Percentiles rank a stretch among this genome's conserved stretches.
These are phyloP conservation scores for Exophiala phaeomuriformis DNA, from an alignment of 2,329 filamentous ascomycete species.

Conservation along the genomic window DNA sequence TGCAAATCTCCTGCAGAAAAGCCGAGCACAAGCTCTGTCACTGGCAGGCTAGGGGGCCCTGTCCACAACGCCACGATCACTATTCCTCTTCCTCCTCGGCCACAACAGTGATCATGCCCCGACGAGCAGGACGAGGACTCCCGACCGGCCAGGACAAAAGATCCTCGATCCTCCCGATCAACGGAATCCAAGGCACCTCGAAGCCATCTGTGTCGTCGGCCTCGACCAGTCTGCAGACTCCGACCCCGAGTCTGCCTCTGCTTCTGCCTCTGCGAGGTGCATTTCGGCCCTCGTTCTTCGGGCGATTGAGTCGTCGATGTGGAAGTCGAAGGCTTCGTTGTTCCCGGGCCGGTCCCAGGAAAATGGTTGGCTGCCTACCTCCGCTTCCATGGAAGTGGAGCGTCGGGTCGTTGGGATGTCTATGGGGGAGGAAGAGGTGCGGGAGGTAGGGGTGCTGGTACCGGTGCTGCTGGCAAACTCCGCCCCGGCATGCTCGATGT, in stretches of 20 bases:
- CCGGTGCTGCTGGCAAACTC: neutral
- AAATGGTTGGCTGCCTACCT: neutral
- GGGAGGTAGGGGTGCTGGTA: neutral
- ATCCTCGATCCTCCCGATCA: neutral
- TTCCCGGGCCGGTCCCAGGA: constrained; percentile 2
- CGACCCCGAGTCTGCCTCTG: neutral
- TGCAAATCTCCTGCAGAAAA: no score
- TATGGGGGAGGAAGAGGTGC: neutral
- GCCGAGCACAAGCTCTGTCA: no score
- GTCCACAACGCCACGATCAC: no score
- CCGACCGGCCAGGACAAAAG: neutral
- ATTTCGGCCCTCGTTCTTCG: neutral
- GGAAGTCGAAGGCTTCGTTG: constrained; percentile 1
- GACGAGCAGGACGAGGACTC: no score
- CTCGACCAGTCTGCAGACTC: neutral
- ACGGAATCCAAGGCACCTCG: neutral
- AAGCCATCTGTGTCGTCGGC: neutral
- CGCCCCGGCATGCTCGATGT: neutral
- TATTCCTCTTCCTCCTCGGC: no score
- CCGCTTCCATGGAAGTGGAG: neutral
- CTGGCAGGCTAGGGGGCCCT: no score
- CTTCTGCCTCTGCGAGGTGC: neutral
- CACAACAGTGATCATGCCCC: no score
- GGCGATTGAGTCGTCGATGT: constrained; percentile 2
- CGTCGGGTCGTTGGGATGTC: neutral